Evolutionary conservation across 352 stramenopile genomes (phyloP), one percentile per base, ranked within the genome.

Genomic region (Phytophthora podocarpi): DNA sequence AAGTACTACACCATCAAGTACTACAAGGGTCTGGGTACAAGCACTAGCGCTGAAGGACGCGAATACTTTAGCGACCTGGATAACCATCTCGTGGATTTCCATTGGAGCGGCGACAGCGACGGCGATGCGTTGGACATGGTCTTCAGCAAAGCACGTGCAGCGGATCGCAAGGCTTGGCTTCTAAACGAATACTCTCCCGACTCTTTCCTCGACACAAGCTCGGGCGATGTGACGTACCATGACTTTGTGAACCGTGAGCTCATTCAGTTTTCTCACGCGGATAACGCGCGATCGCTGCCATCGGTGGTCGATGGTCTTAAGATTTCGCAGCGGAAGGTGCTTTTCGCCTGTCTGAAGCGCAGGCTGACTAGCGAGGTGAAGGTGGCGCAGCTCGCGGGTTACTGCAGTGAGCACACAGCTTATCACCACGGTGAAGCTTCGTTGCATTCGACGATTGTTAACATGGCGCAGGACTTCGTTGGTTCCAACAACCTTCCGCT

Each of bases 381-480:
- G 73, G 98, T 99, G 10, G 97, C 97, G 9, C 98, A 99, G 72
- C 89, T 99, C 21, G 97, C 97, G 5, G 98, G 98, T 34, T 99
- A 99, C 67, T 97, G 98, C 36, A 97, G 92, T 47, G 95, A 99
- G 48, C 89, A 97, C 64, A 94, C 96, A 32, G 97, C 98, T 4
- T 99, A 99, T 69, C 98, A 99, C 70, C 98, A 99, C 78, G 98
- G 98, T 30, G 98, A 99, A 71, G 89, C 87, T 40, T 99, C 96
- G 16, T 78, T 99, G 7, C 92, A 98, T 52, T 95, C 91, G 40
- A 99, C 98, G 32, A 99, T 99, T 67, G 87, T 99, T 18, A 96
- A 96, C 49, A 99, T 99, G 97, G 98, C 98, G 27, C 98, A 99
- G 68, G 93, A 98, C 54, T 99, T 96, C 52, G 93, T 98, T 18